Base-by-base conservation (phyloP, 2,329 filamentous ascomycete genomes). In the Fusarium sp. region DNA sequence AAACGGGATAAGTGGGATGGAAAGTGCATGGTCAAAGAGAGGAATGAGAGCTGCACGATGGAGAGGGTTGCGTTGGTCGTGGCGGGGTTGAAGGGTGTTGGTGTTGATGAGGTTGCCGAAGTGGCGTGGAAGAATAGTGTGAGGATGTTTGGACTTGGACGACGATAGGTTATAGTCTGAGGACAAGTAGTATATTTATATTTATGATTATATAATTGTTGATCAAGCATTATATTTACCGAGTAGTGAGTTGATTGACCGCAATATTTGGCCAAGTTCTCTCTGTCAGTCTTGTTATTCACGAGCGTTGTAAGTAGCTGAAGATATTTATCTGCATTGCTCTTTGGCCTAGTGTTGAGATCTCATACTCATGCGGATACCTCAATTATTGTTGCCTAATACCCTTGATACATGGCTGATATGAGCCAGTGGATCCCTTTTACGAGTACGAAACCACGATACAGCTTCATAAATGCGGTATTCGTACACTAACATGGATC, bases 21-120 rank as follows among this genome's bases (percentile, higher is more conserved):
- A 9, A 79, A 78, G 0, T 75, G 75, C 32, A 84, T 85, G 82
- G 78, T 86, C 3, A 86, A 86, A 66, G 81, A 82, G 57, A 74
- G 83, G 40, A 85, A 86, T 62, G 83, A 86, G 68, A 85, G 83
- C 47, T 85, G 83, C 63, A 75, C 73, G 0, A 83, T 86, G 14
- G 80, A 80, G 40, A 75, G 79, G 45, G 83, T 86, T 33, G 83
- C 82, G 1, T 74, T 79, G 48, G 74, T 84, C 1, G 82, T 85
- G 6, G 83, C 83, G 4, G 83, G 83, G 9, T 55, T 86, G 49
- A 84, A 83, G 60, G 82, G 79, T 0, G 40, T 81, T 3, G 41
- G 66, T 3, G 76, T 84, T 0, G 78, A 83, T 20, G 79, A 84
- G 46, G 78, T 86, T 24, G 78, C 77, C 0, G 72, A 79, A 10